A percentile compares a stretch with the other conserved stretches of the same genome.
These are phyloP conservation scores for Diaporthe ampelina DNA, from an alignment of 2,329 filamentous ascomycete species.

Conservation along the genomic window DNA sequence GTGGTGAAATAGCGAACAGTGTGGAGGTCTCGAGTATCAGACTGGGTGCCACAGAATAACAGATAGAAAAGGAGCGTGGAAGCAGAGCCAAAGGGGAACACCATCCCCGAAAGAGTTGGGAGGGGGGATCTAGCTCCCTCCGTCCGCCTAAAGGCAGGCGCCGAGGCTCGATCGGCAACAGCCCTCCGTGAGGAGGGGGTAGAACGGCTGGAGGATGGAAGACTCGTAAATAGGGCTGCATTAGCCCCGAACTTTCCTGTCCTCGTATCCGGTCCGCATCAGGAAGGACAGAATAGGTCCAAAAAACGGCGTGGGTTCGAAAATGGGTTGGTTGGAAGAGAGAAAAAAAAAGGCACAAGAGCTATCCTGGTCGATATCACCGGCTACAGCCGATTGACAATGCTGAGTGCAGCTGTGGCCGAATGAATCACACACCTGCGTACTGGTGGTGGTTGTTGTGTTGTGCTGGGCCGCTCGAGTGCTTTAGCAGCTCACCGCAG, in stretches of 20 bases:
- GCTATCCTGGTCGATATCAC: neutral
- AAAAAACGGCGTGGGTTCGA: neutral
- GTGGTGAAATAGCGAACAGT: neutral
- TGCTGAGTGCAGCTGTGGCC: neutral
- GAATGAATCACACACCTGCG: slow-evolving; percentile 1
- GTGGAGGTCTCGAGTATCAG: neutral
- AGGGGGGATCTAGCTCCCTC: slow-evolving; percentile 22
- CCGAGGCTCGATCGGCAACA: slow-evolving; percentile 9
- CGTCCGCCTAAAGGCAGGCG: neutral
- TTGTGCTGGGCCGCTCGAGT: slow-evolving; percentile 40
- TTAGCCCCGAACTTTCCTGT: slow-evolving; percentile 11
- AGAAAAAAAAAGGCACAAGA: neutral
- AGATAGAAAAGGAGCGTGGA: neutral
- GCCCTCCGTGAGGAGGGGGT: neutral
- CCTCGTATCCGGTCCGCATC: slow-evolving; percentile 12
- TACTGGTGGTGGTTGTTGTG: slow-evolving; percentile 27
- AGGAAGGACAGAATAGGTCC: neutral
- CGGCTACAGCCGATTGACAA: slow-evolving; percentile 10
- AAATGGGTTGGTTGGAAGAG: neutral
- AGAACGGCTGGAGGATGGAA: neutral
- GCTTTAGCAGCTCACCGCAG: slow-evolving; percentile 52
- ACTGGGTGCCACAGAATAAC: neutral
- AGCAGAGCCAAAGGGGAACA: neutral
- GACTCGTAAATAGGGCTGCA: slow-evolving; percentile 34
- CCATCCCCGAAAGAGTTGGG: slow-evolving; percentile 2